Percentiles rank a stretch among this genome's conserved stretches.
Conservation (phyloP, 2,329 filamentous ascomycete species). For the Aspergillus sp. region DNA sequence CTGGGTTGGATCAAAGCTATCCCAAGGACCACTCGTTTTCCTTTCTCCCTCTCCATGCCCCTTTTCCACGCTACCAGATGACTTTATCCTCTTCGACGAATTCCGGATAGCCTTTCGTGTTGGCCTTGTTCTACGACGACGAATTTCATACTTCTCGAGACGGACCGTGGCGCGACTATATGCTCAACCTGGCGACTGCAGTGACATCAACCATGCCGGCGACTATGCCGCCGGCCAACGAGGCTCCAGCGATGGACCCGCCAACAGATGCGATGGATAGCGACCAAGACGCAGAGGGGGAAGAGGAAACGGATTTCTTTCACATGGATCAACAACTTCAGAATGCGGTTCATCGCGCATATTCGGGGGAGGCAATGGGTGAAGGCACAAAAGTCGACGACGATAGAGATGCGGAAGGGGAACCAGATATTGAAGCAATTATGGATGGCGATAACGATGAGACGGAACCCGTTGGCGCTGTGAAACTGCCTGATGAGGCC, state of each 20-base stretch:
- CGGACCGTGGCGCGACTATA: conserved; percentile 2
- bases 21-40: conserved; percentile 9
- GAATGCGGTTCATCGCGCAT: conserved; percentile 31
- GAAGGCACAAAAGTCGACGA: conserved; percentile 27
- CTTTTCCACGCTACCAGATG: conserved; percentile 19
- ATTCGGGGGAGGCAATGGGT: conserved; percentile 24
- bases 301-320: conserved; percentile 37
- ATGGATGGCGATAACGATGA: conserved; percentile 40
- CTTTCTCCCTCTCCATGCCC: conserved; percentile 18
- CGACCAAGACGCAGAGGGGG: conserved; percentile 40
- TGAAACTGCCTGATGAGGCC: conserved; percentile 28
- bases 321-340: conserved; percentile 35
- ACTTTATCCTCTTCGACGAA: conserved; percentile 19
- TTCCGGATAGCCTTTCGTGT: conserved; percentile 21
- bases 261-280: conserved; percentile 31
- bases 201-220: conserved; percentile 36
- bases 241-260: conserved; percentile 27
- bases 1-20: conserved; percentile 6
- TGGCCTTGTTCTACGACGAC: conserved; percentile 11
- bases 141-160: conserved; percentile 4
- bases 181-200: conserved; percentile 32
- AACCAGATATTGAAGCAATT: conserved; percentile 14
- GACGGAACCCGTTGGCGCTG: conserved; percentile 30
- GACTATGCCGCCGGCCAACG: conserved; percentile 32
- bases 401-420: conserved; percentile 26